phyloP scores from a whole-genome alignment of 192 early-diverging fungal genomes.

The Entophlyctis helioformis region DNA sequence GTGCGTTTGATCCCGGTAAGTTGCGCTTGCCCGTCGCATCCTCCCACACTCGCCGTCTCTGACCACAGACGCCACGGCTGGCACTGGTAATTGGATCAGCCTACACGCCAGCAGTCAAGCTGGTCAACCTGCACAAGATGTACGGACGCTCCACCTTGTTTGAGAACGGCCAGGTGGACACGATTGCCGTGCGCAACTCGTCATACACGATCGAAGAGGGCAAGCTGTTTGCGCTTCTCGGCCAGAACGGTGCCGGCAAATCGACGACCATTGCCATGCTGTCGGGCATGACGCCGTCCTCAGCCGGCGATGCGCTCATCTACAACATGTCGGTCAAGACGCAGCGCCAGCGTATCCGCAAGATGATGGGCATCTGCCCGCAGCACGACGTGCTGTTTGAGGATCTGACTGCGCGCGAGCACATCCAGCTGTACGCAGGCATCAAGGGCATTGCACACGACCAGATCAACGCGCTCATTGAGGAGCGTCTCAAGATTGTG shows the following conservation, averaged over 20 bases:
- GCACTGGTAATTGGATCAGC: too few relatives aligned
- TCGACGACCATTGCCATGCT: slow-evolving; percentile 67
- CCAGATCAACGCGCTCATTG: slow-evolving; percentile 32
- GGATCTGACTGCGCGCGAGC: slow-evolving; percentile 62
- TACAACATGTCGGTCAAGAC: slow-evolving; percentile 41
- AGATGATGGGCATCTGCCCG: slow-evolving; percentile 67
- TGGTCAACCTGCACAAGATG: slow-evolving; percentile 31
- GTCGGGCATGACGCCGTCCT: slow-evolving; percentile 57
- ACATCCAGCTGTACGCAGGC: slow-evolving; percentile 60
- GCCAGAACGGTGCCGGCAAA: slow-evolving; percentile 71
- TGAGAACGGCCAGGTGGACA: slow-evolving; percentile 9
- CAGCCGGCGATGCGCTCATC: slow-evolving; percentile 54
- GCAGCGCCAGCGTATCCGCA: slow-evolving; percentile 54
- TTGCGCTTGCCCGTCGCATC: too few relatives aligned
- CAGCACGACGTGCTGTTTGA: slow-evolving; percentile 67
- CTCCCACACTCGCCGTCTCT: too few relatives aligned
- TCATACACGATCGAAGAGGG: slow-evolving; percentile 27
- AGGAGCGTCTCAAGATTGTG: slow-evolving; percentile 59
- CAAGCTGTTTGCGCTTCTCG: slow-evolving; percentile 49
- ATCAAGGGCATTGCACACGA: slow-evolving; percentile 54
- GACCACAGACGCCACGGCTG: too few relatives aligned
- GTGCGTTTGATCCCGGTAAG: slow-evolving; percentile 26
- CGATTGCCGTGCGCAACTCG: slow-evolving; percentile 24
- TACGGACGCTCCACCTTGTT: slow-evolving; percentile 15
- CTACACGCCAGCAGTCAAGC: slow-evolving; percentile 21